Evolutionary conservation across 2,329 filamentous ascomycete genomes (phyloP).

Genomic region (Apiospora malaysiana): DNA sequence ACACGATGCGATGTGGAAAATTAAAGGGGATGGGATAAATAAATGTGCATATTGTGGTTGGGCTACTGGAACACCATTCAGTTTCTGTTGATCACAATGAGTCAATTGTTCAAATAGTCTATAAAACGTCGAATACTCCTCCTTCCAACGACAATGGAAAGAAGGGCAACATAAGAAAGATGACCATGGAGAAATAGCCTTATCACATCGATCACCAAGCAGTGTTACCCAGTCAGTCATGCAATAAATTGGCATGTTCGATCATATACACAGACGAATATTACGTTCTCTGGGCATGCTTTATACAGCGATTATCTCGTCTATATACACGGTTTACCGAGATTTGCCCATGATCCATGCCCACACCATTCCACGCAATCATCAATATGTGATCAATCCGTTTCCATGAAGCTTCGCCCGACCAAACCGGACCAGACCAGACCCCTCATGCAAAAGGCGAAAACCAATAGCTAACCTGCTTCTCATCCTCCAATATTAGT

Average conservation of each 20-base stretch:
- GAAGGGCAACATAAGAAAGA: too few species aligned
- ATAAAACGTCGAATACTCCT: too few species aligned
- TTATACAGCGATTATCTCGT: neutral
- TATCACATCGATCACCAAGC: neutral
- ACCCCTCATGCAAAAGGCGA: conserved; percentile 2
- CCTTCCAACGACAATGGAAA: too few species aligned
- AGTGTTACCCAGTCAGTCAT: neutral
- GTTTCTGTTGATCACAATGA: neutral
- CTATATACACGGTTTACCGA: neutral
- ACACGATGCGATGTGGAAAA: neutral
- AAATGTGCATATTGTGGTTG: neutral
- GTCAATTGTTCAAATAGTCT: neutral
- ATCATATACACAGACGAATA: neutral
- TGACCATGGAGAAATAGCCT: too few species aligned
- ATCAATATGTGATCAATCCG: neutral
- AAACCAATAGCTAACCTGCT: conserved; percentile 9
- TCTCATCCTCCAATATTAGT: neutral
- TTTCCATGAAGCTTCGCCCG: neutral
- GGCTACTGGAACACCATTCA: neutral
- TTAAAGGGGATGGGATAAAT: too few species aligned
- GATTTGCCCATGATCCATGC: neutral
- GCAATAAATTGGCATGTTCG: neutral
- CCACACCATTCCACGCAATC: neutral
- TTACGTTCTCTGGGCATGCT: neutral
- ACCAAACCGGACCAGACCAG: neutral